These are phyloP conservation scores for Zoysia matrella DNA, from an alignment of 202 grass and related monocot species.

Conservation along the genomic window DNA sequence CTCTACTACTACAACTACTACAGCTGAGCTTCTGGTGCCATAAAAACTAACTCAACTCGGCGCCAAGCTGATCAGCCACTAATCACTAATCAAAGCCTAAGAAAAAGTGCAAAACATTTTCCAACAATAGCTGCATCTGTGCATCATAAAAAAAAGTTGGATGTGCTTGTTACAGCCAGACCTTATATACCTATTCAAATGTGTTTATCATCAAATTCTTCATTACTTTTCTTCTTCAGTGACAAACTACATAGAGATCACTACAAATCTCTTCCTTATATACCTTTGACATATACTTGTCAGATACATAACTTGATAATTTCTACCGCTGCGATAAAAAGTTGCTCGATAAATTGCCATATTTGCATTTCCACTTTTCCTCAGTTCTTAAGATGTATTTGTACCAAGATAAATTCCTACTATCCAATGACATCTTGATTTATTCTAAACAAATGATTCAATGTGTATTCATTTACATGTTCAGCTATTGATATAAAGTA, in stretches of 20 bases:
- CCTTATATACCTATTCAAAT: no score
- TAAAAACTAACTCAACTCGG: no score
- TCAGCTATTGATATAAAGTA: neutral
- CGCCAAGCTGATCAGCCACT: no score
- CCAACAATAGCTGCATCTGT: no score
- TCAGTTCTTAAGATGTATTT: slow-evolving; percentile 15
- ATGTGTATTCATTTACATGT: slow-evolving; percentile 11
- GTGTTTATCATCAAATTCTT: no score
- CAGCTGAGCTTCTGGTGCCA: no score
- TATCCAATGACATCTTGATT: neutral
- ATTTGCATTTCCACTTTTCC: neutral
- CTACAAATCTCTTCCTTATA: neutral
- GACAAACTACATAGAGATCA: neutral
- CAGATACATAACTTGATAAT: neutral
- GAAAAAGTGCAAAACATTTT: no score
- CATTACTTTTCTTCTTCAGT: neutral
- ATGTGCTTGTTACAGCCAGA: neutral
- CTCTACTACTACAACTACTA: no score
- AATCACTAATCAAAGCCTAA: no score
- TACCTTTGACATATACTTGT: neutral
- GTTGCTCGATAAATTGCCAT: neutral
- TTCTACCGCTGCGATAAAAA: neutral
- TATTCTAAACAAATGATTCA: neutral
- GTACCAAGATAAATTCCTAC: neutral
- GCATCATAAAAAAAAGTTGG: neutral